Evolutionary conservation across 768 basidiomycete genomes (phyloP).

Genomic region (Mycena rosella): DNA sequence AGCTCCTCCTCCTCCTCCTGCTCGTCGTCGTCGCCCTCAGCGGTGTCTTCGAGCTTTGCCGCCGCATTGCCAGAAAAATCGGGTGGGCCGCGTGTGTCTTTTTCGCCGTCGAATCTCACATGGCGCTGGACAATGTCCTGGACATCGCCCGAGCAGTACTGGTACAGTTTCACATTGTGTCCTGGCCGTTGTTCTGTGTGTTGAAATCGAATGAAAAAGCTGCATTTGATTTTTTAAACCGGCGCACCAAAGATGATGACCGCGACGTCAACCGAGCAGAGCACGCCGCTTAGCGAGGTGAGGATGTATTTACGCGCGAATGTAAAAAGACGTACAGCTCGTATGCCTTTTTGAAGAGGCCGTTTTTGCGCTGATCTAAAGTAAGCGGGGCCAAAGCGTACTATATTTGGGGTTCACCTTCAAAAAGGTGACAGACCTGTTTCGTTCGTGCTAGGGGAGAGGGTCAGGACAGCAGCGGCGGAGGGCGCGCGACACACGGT

Average conservation of each 20-base stretch:
- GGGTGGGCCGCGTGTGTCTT: slow-evolving; percentile 49
- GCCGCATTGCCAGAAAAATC: slow-evolving; percentile 49
- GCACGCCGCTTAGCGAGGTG: slow-evolving; percentile 58
- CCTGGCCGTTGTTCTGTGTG: slow-evolving; percentile 69
- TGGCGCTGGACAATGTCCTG: slow-evolving; percentile 73
- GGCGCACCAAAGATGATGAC: slow-evolving; percentile 76
- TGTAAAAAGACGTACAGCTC: slow-evolving; percentile 57
- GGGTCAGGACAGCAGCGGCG: neutral
- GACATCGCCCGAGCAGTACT: slow-evolving; percentile 75
- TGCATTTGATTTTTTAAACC: neutral
- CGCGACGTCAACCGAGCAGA: slow-evolving; percentile 81
- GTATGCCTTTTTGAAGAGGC: slow-evolving; percentile 84
- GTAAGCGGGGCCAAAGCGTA: slow-evolving; percentile 32
- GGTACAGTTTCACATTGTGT: slow-evolving; percentile 78
- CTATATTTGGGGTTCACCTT: slow-evolving; percentile 60
- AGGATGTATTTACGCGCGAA: neutral
- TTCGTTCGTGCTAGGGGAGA: slow-evolving; percentile 70
- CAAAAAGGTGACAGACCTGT: slow-evolving; percentile 81
- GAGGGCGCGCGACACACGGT: slow-evolving; percentile 59
- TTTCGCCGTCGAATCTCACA: slow-evolving; percentile 57
- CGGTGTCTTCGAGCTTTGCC: slow-evolving; percentile 45
- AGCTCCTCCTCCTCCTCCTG: slow-evolving; percentile 47
- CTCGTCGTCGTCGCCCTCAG: slow-evolving; percentile 44
- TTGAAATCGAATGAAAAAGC: slow-evolving; percentile 19
- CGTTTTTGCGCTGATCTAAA: slow-evolving; percentile 72